Evolutionary conservation across 768 basidiomycete species (phyloP).

Genomic region (Chalciporus pseudorubinellus): DNA sequence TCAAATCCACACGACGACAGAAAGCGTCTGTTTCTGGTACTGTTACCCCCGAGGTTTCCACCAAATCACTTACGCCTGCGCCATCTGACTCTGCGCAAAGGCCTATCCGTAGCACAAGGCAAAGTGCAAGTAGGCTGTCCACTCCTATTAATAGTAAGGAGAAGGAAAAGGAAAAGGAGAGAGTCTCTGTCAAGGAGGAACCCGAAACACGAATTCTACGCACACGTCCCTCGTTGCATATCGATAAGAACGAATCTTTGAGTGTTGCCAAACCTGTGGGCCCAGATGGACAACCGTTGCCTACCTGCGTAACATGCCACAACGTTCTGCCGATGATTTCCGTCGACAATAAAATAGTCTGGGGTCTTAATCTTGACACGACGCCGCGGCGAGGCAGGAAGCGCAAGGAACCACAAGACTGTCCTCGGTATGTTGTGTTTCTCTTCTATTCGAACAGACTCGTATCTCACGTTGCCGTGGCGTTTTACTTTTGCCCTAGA

Average conservation of each 20-base stretch:
- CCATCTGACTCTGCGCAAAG: constrained; percentile 25
- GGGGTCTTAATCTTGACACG: constrained; percentile 59
- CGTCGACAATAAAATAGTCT: constrained; percentile 71
- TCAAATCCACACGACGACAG: constrained; percentile 54
- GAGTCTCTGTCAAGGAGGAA: constrained; percentile 45
- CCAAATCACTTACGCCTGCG: constrained; percentile 38
- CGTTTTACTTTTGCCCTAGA: constrained; percentile 36
- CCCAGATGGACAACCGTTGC: constrained; percentile 63
- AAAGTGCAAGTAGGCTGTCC: constrained; percentile 31
- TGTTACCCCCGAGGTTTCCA: constrained; percentile 47
- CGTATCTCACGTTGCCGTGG: constrained; percentile 11
- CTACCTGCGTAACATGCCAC: constrained; percentile 68
- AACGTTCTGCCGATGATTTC: constrained; percentile 75
- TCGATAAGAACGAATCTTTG: constrained; percentile 34
- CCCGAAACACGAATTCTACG: constrained; percentile 51
- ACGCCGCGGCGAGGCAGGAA: constrained; percentile 46
- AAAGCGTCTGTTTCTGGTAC: constrained; percentile 37
- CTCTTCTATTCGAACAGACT: constrained; percentile 21
- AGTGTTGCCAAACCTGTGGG: constrained; percentile 51
- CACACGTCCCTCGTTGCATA: constrained; percentile 40
- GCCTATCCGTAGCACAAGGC: constrained; percentile 30
- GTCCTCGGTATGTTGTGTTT: constrained; percentile 57
- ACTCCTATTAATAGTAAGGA: constrained; percentile 33
- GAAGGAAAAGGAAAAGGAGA: constrained; percentile 43
- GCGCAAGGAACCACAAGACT: constrained; percentile 64